phyloP scores from a whole-genome alignment of 495 filamentous ascomycete genomes.

The Podospora pseudocomata region DNA sequence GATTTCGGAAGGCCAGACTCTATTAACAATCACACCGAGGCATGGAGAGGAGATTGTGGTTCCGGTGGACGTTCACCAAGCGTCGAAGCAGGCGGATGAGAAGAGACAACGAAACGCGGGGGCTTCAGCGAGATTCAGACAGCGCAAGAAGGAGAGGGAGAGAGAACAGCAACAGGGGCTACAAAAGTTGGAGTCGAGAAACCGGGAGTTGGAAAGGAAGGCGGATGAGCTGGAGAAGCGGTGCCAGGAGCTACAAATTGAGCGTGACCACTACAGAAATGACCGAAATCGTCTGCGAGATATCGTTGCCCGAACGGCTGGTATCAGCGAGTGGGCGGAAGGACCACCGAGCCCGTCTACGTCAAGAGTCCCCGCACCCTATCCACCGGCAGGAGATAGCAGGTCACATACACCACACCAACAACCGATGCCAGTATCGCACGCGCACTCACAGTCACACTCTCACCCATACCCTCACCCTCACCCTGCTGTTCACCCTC shows the following conservation, averaged over 20 bases:
- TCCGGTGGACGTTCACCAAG: constrained; percentile 72
- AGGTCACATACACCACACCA: constrained; percentile 28
- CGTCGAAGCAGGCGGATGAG: constrained; percentile 81
- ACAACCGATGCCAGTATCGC: constrained; percentile 17
- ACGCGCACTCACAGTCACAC: constrained; percentile 19
- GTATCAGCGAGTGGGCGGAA: constrained; percentile 47
- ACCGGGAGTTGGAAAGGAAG: constrained; percentile 43
- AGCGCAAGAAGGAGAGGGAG: constrained; percentile 86
- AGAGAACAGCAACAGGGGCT: constrained; percentile 63
- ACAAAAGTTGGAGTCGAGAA: constrained; percentile 58
- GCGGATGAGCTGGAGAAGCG: constrained; percentile 45
- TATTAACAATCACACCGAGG: constrained; percentile 37
- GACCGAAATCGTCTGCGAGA: constrained; percentile 69
- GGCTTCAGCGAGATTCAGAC: constrained; percentile 84
- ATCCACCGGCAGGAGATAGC: constrained; percentile 29
- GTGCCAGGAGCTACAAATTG: constrained; percentile 48
- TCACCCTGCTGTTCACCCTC: constrained; percentile 19
- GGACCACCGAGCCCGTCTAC: constrained; percentile 45
- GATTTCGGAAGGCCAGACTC: constrained; percentile 42
- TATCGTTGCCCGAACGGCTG: constrained; percentile 51
- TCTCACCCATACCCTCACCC: constrained; percentile 19
- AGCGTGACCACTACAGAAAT: constrained; percentile 44
- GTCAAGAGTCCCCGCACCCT: constrained; percentile 33
- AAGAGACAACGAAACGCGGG: constrained; percentile 92
- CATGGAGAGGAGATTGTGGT: constrained; percentile 54